These are phyloP conservation scores for Amphicarpaea edgeworthii DNA, from an alignment of 306 rosid species.

Conservation along the genomic window DNA sequence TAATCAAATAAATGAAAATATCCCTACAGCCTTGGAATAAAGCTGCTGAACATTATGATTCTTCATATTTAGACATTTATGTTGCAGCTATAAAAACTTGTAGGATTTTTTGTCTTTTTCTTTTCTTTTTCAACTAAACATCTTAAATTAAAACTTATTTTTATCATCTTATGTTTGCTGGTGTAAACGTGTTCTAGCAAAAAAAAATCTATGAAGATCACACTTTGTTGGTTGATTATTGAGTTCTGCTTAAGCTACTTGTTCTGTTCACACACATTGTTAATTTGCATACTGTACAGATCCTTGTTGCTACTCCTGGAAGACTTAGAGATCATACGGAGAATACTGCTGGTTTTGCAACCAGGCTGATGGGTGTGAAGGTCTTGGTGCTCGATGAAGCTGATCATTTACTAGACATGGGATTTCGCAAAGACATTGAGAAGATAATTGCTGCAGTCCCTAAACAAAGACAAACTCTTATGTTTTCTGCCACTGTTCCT, in stretches of 20 bases:
- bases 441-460: constrained; percentile 87
- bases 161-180: background rate
- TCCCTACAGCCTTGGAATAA: no score
- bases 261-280: constrained; percentile 9
- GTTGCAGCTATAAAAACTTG: no score
- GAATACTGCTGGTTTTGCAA: constrained; percentile 93
- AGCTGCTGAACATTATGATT: no score
- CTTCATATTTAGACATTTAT: no score
- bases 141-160: no score
- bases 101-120: no score
- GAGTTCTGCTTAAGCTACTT: background rate
- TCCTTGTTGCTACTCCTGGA: constrained; percentile 99
- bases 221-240: constrained; percentile 5
- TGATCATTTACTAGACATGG: constrained; percentile 98
- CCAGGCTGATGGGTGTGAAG: constrained; percentile 94
- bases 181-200: constrained; percentile 3
- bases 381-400: constrained; percentile 97
- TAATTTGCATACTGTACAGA: constrained; percentile 58
- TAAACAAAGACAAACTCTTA: constrained; percentile 87
- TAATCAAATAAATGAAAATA: constrained; percentile 33
- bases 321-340: constrained; percentile 95
- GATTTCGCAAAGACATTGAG: constrained; percentile 94
- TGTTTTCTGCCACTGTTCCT: constrained; percentile 97
- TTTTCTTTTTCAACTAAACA: no score
- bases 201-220: background rate